Conservation (phyloP, 2,329 filamentous ascomycete genomes). For the Coniochaeta prunicola region DNA sequence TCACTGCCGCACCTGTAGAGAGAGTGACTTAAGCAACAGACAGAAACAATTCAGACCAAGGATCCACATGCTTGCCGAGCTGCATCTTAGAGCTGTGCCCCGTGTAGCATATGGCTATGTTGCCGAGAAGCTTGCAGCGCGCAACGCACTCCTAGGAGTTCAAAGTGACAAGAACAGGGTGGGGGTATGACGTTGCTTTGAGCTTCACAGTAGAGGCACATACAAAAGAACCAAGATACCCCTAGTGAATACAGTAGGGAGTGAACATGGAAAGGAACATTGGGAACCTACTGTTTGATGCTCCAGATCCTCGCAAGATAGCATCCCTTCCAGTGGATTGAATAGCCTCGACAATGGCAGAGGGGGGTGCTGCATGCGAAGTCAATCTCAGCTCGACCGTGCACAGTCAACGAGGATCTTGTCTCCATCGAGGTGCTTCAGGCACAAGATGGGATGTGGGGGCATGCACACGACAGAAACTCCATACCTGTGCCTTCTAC, state of each 20-base stretch:
- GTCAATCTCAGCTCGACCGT: neutral
- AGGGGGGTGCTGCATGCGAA: constrained; percentile 60
- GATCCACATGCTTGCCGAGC: neutral
- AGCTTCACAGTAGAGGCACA: neutral
- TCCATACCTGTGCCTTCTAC: constrained; percentile 71
- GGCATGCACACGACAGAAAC: neutral
- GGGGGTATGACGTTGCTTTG: neutral
- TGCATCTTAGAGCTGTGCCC: neutral
- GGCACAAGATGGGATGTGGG: neutral
- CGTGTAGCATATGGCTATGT: neutral
- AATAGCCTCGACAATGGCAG: constrained; percentile 80
- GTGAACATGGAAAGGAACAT: neutral
- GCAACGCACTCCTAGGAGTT: neutral
- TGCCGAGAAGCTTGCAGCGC: neutral
- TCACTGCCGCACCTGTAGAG: constrained; percentile 68
- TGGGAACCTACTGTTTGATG: constrained; percentile 66
- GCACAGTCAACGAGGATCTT: neutral
- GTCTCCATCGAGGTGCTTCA: neutral
- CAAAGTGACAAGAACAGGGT: neutral
- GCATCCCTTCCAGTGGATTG: constrained; percentile 88
- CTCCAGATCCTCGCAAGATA: constrained; percentile 83
- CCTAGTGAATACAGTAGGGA: neutral
- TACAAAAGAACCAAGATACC: too few relatives aligned
- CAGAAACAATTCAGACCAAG: neutral
- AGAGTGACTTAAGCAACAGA: neutral